These are phyloP conservation scores for Terana coerulea DNA, from an alignment of 768 basidiomycete species.

Conservation along the genomic window DNA sequence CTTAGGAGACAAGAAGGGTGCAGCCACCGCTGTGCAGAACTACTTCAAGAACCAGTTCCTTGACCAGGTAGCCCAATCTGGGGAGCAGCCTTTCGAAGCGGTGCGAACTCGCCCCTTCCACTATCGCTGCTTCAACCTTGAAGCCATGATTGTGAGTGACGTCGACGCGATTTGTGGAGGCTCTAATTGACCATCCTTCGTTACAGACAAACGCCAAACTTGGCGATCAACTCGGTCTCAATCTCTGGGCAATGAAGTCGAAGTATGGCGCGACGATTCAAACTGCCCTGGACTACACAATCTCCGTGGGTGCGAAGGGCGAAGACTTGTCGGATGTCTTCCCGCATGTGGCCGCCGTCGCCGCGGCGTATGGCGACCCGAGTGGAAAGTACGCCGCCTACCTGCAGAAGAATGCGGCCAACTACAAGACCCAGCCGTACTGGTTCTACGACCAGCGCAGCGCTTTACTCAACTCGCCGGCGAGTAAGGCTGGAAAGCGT, in stretches of 20 bases:
- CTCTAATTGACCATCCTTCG: background rate
- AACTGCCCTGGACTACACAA: conserved; percentile 45
- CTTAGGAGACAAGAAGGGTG: conserved; percentile 39
- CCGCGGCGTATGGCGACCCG: conserved; percentile 52
- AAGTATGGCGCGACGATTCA: conserved; percentile 51
- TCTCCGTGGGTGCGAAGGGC: conserved; percentile 37
- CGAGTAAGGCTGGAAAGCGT: conserved; percentile 24
- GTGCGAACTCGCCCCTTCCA: conserved; percentile 52
- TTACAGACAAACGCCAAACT: conserved; percentile 49
- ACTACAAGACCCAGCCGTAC: conserved; percentile 36
- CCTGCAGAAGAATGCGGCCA: conserved; percentile 29
- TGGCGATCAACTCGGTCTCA: conserved; percentile 45
- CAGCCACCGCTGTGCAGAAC: conserved; percentile 31
- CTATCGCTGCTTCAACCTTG: conserved; percentile 57
- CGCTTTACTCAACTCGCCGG: conserved; percentile 37
- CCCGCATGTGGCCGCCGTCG: conserved; percentile 49
- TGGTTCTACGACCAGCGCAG: conserved; percentile 46
- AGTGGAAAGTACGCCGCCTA: conserved; percentile 44
- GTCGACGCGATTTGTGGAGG: background rate
- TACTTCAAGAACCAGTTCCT: conserved; percentile 41
- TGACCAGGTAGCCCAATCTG: conserved; percentile 46
- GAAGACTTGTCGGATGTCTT: conserved; percentile 39
- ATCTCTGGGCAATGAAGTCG: conserved; percentile 45
- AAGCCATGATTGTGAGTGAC: conserved; percentile 49
- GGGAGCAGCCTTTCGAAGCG: conserved; percentile 58